phyloP scores from a whole-genome alignment of 768 basidiomycete genomes.

The Russula olivacea region DNA sequence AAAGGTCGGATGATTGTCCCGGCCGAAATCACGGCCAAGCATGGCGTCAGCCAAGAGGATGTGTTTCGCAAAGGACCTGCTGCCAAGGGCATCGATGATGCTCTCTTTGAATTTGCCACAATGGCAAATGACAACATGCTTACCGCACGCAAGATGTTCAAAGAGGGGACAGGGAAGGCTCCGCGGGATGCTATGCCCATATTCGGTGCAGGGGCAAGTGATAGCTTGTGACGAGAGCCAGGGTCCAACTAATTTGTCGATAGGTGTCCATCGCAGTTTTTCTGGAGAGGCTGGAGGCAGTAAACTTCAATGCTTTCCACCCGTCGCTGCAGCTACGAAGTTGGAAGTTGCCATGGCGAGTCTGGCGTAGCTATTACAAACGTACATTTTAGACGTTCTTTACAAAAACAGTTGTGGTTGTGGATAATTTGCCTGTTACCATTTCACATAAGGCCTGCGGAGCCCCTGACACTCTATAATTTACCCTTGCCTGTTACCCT shows the following conservation, averaged over 20 bases:
- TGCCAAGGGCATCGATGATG: constrained; percentile 62
- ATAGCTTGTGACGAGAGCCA: constrained; percentile 3
- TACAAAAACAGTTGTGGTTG: neutral
- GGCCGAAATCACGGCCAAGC: constrained; percentile 72
- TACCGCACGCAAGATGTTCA: constrained; percentile 67
- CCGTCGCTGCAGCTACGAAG: constrained; percentile 56
- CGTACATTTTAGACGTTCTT: constrained; percentile 32
- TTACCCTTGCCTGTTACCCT: constrained; percentile 6
- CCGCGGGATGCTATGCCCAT: constrained; percentile 60
- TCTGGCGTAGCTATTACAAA: constrained; percentile 51
- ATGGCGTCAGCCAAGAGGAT: constrained; percentile 74
- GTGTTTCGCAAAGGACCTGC: constrained; percentile 53
- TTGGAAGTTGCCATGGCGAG: constrained; percentile 73
- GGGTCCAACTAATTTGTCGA: constrained; percentile 1
- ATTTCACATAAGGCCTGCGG: neutral
- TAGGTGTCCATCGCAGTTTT: constrained; percentile 66
- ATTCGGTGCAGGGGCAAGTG: constrained; percentile 65
- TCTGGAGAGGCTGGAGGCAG: constrained; percentile 59
- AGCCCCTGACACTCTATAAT: neutral
- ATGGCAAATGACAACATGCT: constrained; percentile 74
- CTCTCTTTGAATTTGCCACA: constrained; percentile 79
- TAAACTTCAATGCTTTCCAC: constrained; percentile 68
- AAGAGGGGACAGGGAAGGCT: constrained; percentile 45
- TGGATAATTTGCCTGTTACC: neutral
- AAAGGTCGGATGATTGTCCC: constrained; percentile 71